phyloP scores from a whole-genome alignment of 2,329 filamentous ascomycete species.

The Bisporella sp. region DNA sequence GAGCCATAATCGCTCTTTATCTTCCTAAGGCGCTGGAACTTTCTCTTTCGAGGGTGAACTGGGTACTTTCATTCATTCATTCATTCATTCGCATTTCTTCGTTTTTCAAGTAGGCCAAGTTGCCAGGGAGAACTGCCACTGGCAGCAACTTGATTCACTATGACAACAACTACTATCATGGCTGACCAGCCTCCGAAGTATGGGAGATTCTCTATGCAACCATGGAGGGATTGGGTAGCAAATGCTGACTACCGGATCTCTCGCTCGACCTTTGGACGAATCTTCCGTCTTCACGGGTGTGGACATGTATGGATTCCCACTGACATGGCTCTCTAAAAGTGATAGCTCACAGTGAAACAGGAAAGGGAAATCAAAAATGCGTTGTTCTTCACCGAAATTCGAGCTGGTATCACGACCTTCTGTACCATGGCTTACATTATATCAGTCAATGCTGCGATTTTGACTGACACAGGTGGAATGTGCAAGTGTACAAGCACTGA shows the following conservation, averaged over 20 bases:
- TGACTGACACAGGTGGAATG: conserved; percentile 69
- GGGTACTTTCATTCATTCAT: too few relatives aligned
- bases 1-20: too few relatives aligned
- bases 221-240: background rate
- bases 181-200: background rate
- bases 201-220: background rate
- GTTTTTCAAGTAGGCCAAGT: too few relatives aligned
- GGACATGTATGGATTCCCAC: conserved; percentile 47
- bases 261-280: conserved; percentile 43
- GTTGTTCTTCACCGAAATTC: conserved; percentile 67
- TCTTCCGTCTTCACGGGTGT: conserved; percentile 60
- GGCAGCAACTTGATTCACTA: too few relatives aligned
- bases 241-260: conserved; percentile 23
- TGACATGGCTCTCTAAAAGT: background rate
- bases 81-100: too few relatives aligned
- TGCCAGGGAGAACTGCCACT: too few relatives aligned
- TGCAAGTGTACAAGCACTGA: conserved; percentile 49
- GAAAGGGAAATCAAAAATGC: conserved; percentile 28
- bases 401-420: conserved; percentile 74
- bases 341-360: conserved; percentile 54
- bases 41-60: too few relatives aligned
- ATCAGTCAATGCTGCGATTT: conserved; percentile 62
- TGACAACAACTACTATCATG: background rate
- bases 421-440: conserved; percentile 84
- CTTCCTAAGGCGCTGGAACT: too few relatives aligned